phyloP scores from a whole-genome alignment of 768 basidiomycete genomes.

The Lactarius hatsudake region DNA sequence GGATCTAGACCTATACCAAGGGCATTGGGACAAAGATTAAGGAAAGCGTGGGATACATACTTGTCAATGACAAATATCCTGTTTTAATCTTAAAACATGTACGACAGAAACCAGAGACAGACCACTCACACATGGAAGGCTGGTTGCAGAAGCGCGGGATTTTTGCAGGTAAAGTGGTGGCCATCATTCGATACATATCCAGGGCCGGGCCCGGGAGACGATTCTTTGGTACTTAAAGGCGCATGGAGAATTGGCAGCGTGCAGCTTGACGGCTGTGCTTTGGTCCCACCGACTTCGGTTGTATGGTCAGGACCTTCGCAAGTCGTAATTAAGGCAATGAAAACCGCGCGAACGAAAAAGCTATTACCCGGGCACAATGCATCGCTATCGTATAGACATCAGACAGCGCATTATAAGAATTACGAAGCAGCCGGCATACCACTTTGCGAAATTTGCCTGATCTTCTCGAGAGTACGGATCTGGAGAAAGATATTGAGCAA shows the following conservation, averaged over 20 bases:
- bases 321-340: neutral
- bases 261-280: conserved; percentile 51
- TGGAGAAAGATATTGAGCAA: conserved; percentile 20
- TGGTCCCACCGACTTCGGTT: conserved; percentile 32
- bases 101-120: no score
- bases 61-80: no score
- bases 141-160: conserved; percentile 50
- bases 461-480: conserved; percentile 60
- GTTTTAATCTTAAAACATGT: no score
- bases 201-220: conserved; percentile 30
- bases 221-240: conserved; percentile 33
- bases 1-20: no score
- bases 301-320: conserved; percentile 47
- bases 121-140: conserved; percentile 56
- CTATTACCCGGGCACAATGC: conserved; percentile 46
- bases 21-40: no score
- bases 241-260: conserved; percentile 51
- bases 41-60: no score
- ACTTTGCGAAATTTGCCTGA: conserved; percentile 42
- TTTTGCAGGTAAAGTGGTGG: conserved; percentile 51
- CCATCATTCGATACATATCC: conserved; percentile 56
- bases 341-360: neutral
- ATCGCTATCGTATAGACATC: conserved; percentile 37
- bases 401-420: neutral
- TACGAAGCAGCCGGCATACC: conserved; percentile 43